These are phyloP conservation scores for Lachancea kluyveri DNA, from an alignment of 805 yeast genomes.

Conservation along the genomic window DNA sequence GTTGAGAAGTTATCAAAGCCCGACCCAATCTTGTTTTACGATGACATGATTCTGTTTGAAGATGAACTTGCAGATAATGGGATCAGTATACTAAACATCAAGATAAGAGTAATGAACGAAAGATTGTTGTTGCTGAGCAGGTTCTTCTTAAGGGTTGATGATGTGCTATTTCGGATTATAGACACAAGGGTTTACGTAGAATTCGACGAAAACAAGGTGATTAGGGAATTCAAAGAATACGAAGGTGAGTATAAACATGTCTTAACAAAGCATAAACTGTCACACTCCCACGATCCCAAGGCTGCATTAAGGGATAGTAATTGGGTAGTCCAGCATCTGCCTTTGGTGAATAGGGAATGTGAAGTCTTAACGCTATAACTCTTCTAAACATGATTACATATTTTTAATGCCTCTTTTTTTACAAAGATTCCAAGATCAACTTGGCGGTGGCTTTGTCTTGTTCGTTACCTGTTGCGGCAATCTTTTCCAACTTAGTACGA, in stretches of 20 bases:
- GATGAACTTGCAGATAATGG: conserved; percentile 98
- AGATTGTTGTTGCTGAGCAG: conserved; percentile 69
- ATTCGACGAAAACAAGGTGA: conserved; percentile 43
- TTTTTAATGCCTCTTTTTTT: too few relatives aligned
- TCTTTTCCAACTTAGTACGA: conserved; percentile 29
- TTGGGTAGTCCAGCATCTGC: conserved; percentile 71
- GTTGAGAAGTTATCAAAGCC: conserved; percentile 59
- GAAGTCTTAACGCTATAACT: conserved; percentile 29
- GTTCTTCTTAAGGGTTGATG: conserved; percentile 82
- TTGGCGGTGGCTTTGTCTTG: conserved; percentile 37
- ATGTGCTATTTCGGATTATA: conserved; percentile 74
- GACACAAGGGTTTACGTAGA: conserved; percentile 85
- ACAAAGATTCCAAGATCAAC: conserved; percentile 16
- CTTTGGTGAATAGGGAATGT: conserved; percentile 35
- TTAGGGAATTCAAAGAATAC: conserved; percentile 73
- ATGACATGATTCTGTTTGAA: conserved; percentile 82
- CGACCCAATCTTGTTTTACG: conserved; percentile 85
- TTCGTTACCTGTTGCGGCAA: conserved; percentile 27
- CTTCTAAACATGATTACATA: too few relatives aligned
- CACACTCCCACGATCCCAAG: conserved; percentile 54
- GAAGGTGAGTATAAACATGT: conserved; percentile 50
- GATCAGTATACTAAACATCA: conserved; percentile 66
- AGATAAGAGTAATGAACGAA: conserved; percentile 83
- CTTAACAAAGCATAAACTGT: conserved; percentile 33
- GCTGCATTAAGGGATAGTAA: conserved; percentile 70